Percentiles rank a stretch among this genome's conserved stretches.
Conservation (phyloP, 1,284 basidiomycete genomes). For the Anthracocystis walkeri region DNA sequence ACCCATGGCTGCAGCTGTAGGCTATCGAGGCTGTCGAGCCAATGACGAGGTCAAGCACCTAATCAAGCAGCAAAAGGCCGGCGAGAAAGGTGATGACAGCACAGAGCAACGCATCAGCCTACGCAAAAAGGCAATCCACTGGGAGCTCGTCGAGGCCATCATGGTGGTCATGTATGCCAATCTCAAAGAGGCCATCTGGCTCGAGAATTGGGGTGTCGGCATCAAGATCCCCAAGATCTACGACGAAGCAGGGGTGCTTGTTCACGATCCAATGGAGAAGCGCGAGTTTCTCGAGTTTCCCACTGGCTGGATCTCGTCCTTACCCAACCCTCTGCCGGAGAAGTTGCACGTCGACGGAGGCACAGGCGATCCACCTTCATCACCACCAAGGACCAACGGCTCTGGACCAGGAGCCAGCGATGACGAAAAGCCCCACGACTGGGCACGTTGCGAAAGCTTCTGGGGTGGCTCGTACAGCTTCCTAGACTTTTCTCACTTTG, state of each 20-base stretch:
- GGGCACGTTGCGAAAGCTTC: conserved; percentile 56
- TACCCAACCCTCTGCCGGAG: conserved; percentile 13
- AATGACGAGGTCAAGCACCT: conserved; percentile 26
- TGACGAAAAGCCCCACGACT: conserved; percentile 56
- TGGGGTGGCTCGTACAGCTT: conserved; percentile 53
- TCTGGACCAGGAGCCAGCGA: background rate
- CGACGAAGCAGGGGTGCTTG: conserved; percentile 20
- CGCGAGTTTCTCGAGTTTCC: conserved; percentile 41
- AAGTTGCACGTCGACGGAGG: conserved; percentile 10
- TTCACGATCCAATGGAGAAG: conserved; percentile 39
- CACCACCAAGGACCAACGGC: conserved; percentile 4
- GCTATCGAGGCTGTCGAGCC: conserved; percentile 33
- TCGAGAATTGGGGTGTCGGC: conserved; percentile 54
- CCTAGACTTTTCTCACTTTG: conserved; percentile 51
- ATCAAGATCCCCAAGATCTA: conserved; percentile 49
- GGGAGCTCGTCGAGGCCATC: conserved; percentile 55
- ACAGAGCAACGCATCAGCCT: conserved; percentile 12
- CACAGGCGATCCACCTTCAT: background rate
- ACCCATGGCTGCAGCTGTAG: conserved; percentile 16
- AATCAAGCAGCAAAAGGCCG: conserved; percentile 11
- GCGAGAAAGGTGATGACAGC: background rate
- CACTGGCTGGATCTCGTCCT: conserved; percentile 38
- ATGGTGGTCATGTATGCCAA: conserved; percentile 60
- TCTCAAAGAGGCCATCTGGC: conserved; percentile 50
- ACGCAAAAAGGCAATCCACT: conserved; percentile 47